A percentile compares a stretch with the other conserved stretches of the same genome.
phyloP scores from a whole-genome alignment of 108 stramenopile genomes.

The Stephanodiscus minutulus region DNA sequence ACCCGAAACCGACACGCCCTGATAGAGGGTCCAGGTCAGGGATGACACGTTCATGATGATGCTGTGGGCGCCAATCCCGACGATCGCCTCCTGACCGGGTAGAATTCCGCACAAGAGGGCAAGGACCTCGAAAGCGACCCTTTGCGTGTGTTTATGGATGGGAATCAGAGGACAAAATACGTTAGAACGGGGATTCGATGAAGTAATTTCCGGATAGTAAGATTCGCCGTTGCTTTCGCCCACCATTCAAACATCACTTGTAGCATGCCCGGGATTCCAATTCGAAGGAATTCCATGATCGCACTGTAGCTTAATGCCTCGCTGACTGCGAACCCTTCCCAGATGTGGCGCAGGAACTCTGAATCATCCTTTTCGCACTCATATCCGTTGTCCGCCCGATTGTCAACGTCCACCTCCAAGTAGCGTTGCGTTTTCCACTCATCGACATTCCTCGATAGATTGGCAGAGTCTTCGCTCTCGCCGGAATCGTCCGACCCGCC shows the following conservation, averaged over 20 bases:
- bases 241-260: conserved; percentile 57
- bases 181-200: not conserved
- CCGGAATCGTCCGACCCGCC: not conserved
- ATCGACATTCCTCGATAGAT: too few relatives aligned
- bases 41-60: conserved; percentile 36
- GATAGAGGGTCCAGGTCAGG: conserved; percentile 44
- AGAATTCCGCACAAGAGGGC: conserved; percentile 50
- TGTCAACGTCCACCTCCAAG: conserved; percentile 1
- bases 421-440: conserved; percentile 7
- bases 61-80: conserved; percentile 49
- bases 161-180: not conserved
- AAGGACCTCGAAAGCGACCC: conserved; percentile 45
- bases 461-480: not conserved
- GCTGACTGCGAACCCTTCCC: conserved; percentile 32
- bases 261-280: conserved; percentile 53
- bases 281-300: conserved; percentile 32
- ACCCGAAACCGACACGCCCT: conserved; percentile 31
- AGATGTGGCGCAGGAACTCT: conserved; percentile 38
- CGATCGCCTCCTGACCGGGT: conserved; percentile 38
- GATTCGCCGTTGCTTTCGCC: not conserved
- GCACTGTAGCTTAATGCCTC: conserved; percentile 34
- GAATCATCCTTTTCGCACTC: conserved; percentile 20
- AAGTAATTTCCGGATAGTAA: not conserved
- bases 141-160: not conserved
- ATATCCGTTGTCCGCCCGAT: not conserved